Evolutionary conservation across 2,329 filamentous ascomycete species (phyloP), one percentile per base, ranked within the genome.

Genomic region (Lomentospora prolificans): DNA sequence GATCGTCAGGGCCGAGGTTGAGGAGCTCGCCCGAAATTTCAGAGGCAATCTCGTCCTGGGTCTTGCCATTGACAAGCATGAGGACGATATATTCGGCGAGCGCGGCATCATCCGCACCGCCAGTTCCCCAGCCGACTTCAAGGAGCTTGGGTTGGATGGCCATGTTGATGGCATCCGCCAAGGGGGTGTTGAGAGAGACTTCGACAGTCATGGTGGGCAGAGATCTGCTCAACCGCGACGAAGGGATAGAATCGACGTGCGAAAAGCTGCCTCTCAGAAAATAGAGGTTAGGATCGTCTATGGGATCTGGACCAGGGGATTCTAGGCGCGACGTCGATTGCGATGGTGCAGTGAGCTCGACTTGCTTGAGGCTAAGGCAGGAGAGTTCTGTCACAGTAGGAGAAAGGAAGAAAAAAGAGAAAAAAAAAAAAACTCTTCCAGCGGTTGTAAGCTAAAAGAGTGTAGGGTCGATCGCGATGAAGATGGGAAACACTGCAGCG

Each of bases 31-130:
- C 87, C 1, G 91, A 87, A 12, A 99, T 82, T 68, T 99, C 94
- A 46, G 82, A 76, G 8, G 90, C 87, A 61, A 99, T 92, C 67
- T 96, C 87, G 53, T 91, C 84, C 68, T 95, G 86, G 3, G 87
- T 90, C 71, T 96, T 96, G 64, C 91, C 90, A 72, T 96, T 97
- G 60, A 89, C 89, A 30, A 99, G 81, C 92, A 97, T 96, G 60
- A 97, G 82, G 58, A 97, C 87, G 62, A 99, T 94, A 73, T 97
- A 99, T 73, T 99, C 94, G 58, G 90, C 86, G 58, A 99, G 81
- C 36, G 90, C 89, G 24, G 86, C 85, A 69, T 92, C 90, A 63
- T 89, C 87, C 56, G 74, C 73, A 59, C 86, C 87, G 62, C 86
- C 86, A 28, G 87, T 85, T 59, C 85, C 90, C 92, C 94, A 97